Evolutionary conservation across 2,329 filamentous ascomycete species (phyloP).

Genomic region (Metarhizium humberi): DNA sequence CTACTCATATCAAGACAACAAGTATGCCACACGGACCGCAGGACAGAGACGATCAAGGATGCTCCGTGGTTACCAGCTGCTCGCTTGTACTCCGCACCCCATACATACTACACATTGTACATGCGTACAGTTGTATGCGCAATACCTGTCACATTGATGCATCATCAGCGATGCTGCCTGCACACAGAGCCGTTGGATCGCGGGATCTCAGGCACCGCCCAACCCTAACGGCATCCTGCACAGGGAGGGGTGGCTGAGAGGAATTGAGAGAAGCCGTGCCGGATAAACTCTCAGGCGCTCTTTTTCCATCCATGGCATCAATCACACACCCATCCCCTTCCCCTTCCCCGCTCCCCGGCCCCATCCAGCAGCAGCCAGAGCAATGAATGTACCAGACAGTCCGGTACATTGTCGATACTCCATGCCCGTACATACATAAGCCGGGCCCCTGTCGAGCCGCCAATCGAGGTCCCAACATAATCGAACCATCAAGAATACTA

Average conservation of each 20-base stretch:
- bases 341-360: background rate
- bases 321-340: background rate
- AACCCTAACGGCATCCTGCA: background rate
- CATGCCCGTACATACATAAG: too few relatives aligned
- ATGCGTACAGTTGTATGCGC: background rate
- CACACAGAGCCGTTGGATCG: background rate
- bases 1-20: too few relatives aligned
- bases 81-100: background rate
- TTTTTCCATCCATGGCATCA: background rate
- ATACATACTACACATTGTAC: background rate
- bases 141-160: conserved; percentile 1
- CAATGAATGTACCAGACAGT: too few relatives aligned
- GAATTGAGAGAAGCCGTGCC: too few relatives aligned
- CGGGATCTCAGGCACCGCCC: conserved; percentile 4
- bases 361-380: background rate
- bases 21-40: too few relatives aligned
- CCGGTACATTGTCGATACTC: too few relatives aligned
- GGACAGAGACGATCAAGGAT: too few relatives aligned
- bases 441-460: background rate
- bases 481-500: background rate
- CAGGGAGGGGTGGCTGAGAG: background rate
- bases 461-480: background rate
- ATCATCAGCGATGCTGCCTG: background rate
- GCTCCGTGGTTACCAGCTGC: too few relatives aligned
- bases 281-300: background rate